Evolutionary conservation across 2,329 filamentous ascomycete species (phyloP).

Genomic region (Diaporthe batatas): DNA sequence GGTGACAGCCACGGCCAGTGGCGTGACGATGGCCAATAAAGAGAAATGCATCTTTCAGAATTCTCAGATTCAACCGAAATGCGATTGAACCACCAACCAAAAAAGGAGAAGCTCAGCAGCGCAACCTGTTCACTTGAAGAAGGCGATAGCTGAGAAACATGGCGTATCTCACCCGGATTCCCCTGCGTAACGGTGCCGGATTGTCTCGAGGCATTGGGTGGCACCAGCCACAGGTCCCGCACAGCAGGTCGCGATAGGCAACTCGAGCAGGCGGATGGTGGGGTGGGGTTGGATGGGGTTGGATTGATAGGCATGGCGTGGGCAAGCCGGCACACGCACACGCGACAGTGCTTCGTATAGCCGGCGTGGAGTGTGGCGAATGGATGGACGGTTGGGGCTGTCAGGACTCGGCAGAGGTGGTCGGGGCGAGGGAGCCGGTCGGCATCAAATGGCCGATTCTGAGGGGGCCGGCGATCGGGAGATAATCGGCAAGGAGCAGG

Average conservation of each 20-base stretch:
- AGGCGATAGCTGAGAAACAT: background rate
- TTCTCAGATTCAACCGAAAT: slow-evolving; percentile 14
- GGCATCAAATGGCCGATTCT: slow-evolving; percentile 12
- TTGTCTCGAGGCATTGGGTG: background rate
- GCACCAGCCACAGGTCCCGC: background rate
- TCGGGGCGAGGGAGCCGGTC: background rate
- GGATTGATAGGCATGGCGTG: slow-evolving; percentile 23
- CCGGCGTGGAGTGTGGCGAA: background rate
- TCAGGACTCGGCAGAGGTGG: slow-evolving; percentile 5
- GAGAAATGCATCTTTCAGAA: slow-evolving; percentile 34
- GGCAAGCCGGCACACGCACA: slow-evolving; percentile 4
- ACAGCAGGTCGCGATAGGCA: slow-evolving; percentile 22
- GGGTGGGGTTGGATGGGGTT: background rate
- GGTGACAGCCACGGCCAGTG: slow-evolving; percentile 37
- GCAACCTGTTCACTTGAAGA: slow-evolving; percentile 26
- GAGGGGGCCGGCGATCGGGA: slow-evolving; percentile 25
- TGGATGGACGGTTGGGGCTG: background rate
- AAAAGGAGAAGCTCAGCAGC: background rate
- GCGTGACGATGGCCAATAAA: slow-evolving; percentile 18
- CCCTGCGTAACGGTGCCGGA: background rate
- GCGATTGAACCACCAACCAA: background rate
- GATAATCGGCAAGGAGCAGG: slow-evolving; percentile 11
- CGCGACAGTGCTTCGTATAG: background rate
- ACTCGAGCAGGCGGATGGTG: background rate
- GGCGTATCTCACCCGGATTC: background rate